Evolutionary conservation across 352 stramenopile genomes (phyloP).

Genomic region (Pythium monospermum): DNA sequence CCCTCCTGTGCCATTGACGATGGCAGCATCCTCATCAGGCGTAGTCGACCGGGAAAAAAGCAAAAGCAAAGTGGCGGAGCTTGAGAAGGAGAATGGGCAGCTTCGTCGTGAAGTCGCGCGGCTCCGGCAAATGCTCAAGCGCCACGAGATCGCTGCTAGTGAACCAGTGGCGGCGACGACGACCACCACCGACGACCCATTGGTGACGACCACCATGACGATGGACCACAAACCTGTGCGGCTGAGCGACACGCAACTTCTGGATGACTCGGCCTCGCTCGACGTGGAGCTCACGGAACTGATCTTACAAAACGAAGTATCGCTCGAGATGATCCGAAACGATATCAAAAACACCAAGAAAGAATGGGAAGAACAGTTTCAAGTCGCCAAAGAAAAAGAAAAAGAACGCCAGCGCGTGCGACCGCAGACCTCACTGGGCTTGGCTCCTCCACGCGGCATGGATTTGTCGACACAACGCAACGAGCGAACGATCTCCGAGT

Average conservation of each 20-base stretch:
- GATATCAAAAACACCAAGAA: conserved; percentile 80
- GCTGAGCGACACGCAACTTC: conserved; percentile 29
- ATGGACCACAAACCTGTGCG: conserved; percentile 1
- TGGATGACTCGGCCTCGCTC: conserved; percentile 68
- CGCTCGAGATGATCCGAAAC: conserved; percentile 78
- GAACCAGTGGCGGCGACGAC: conserved; percentile 14
- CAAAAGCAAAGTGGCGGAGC: conserved; percentile 32
- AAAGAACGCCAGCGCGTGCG: conserved; percentile 29
- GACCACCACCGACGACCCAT: background rate
- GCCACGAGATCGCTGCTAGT: conserved; percentile 9
- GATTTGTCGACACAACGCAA: background rate
- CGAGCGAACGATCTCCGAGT: background rate
- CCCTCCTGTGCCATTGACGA: conserved; percentile 8
- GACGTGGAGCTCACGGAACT: conserved; percentile 79
- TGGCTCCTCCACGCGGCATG: conserved; percentile 22
- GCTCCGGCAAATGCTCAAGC: conserved; percentile 35
- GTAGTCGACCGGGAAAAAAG: no score
- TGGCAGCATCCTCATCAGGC: background rate
- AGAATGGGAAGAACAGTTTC: conserved; percentile 62
- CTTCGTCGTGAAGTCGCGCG: conserved; percentile 34
- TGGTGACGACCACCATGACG: background rate
- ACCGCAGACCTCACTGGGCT: conserved; percentile 56
- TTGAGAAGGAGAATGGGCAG: conserved; percentile 34
- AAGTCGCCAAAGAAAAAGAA: conserved; percentile 43
- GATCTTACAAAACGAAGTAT: conserved; percentile 83